Evolutionary conservation across 768 basidiomycete genomes (phyloP).

Genomic region (Hirschioporus abietinus): DNA sequence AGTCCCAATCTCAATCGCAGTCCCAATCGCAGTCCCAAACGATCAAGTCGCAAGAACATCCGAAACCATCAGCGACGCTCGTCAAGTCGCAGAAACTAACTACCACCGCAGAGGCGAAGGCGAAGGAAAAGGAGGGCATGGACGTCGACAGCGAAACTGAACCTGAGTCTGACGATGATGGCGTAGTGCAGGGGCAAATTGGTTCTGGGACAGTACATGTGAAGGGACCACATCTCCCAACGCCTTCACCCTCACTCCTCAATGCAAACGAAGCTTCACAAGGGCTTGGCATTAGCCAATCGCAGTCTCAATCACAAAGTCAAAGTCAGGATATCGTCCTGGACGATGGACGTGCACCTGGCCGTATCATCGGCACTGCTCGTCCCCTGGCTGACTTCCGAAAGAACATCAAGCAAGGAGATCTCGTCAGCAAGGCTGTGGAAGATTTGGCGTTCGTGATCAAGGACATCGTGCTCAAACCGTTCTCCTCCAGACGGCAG

Average conservation of each 20-base stretch:
- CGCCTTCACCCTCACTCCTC: slow-evolving; percentile 14
- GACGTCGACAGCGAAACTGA: slow-evolving; percentile 51
- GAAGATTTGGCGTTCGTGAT: slow-evolving; percentile 73
- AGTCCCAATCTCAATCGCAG: background rate
- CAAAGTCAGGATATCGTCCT: slow-evolving; percentile 26
- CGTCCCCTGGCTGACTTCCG: slow-evolving; percentile 75
- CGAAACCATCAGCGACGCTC: slow-evolving; percentile 1
- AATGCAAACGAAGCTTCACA: slow-evolving; percentile 12
- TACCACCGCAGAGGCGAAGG: background rate
- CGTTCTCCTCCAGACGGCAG: slow-evolving; percentile 64
- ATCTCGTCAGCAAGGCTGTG: slow-evolving; percentile 80
- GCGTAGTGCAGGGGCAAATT: background rate
- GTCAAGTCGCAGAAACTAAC: background rate
- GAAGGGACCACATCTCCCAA: slow-evolving; percentile 6
- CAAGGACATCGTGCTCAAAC: slow-evolving; percentile 59
- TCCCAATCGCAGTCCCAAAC: too few relatives aligned
- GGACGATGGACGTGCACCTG: slow-evolving; percentile 53
- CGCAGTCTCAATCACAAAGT: slow-evolving; percentile 34
- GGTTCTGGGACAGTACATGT: background rate
- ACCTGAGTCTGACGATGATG: slow-evolving; percentile 36
- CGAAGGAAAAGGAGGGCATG: background rate
- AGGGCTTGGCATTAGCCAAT: slow-evolving; percentile 8
- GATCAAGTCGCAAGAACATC: background rate
- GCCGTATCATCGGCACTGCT: slow-evolving; percentile 71
- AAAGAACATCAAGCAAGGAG: slow-evolving; percentile 63